A percentile compares a stretch with the other conserved stretches of the same genome.
These are phyloP conservation scores for Pseudodiploospora longispora DNA, from an alignment of 2,329 filamentous ascomycete genomes.

Conservation along the genomic window DNA sequence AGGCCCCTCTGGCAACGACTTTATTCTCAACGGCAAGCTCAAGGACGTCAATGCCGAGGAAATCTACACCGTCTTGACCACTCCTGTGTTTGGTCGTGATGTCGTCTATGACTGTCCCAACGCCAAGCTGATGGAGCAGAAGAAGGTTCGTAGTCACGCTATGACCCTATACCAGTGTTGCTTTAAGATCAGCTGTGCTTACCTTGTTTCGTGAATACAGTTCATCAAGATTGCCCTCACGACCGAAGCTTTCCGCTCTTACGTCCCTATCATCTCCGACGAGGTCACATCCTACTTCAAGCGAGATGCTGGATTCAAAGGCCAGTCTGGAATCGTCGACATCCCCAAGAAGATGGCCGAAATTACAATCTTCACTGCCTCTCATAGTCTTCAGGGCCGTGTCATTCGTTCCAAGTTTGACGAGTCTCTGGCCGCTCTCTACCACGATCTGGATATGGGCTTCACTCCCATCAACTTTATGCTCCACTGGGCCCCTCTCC, in stretches of 20 bases:
- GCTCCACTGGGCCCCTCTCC: slow-evolving; percentile 79
- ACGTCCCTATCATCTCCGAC: slow-evolving; percentile 69
- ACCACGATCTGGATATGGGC: slow-evolving; percentile 85
- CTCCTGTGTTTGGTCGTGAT: slow-evolving; percentile 69
- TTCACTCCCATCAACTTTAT: slow-evolving; percentile 87
- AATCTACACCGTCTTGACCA: slow-evolving; percentile 72
- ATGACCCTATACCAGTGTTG: not conserved
- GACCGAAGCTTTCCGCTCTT: slow-evolving; percentile 62
- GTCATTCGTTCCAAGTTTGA: slow-evolving; percentile 77
- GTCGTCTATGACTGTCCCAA: slow-evolving; percentile 91
- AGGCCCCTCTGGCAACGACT: slow-evolving; percentile 77
- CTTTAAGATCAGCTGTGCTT: slow-evolving; percentile 7
- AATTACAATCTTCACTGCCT: slow-evolving; percentile 85
- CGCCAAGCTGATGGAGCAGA: slow-evolving; percentile 90
- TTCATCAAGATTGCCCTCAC: slow-evolving; percentile 79
- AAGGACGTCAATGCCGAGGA: slow-evolving; percentile 88
- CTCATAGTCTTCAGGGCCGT: slow-evolving; percentile 74
- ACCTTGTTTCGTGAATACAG: slow-evolving; percentile 25
- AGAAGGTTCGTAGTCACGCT: slow-evolving; percentile 55
- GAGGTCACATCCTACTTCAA: slow-evolving; percentile 71
- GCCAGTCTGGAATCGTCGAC: slow-evolving; percentile 58
- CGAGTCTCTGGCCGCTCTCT: slow-evolving; percentile 69
- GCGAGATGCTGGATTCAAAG: slow-evolving; percentile 57
- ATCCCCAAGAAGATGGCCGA: slow-evolving; percentile 72
- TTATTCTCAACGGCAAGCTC: slow-evolving; percentile 84